Evolutionary conservation across 805 yeast genomes (phyloP), one percentile per base, ranked within the genome.

Genomic region (Metahyphopichia silvanorum): DNA sequence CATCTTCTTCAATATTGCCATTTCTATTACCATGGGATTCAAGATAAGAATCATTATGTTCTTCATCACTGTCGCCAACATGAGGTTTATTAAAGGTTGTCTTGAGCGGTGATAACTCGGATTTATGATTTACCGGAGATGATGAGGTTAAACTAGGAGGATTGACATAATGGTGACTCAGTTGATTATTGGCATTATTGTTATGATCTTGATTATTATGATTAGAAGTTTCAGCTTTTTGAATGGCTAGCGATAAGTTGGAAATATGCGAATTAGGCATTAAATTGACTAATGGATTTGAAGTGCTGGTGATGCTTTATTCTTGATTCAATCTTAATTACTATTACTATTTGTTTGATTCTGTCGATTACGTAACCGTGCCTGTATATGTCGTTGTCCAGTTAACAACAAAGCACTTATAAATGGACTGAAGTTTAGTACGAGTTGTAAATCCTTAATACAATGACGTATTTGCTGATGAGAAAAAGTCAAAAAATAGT

Each of bases 191-290:
- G 21, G 28, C 13, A n/a, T 13, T 10, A 11, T 4, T 18, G n/a
- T 27, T 27, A 10, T 24, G 30, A 14, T 36, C 43, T 27, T 43
- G 42, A 31, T 38, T 37, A 29, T 40, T 46, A 40, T 39, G 47
- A 40, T 39, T 47, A 29, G 39, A 35, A 31, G 49, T 50, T 38
- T 62, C 70, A 17, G 69, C 71, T 44, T 63, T 59, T 37, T 66
- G 62, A 23, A 67, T 67, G 36, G 72, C 74, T 37, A 67, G 46
- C 25, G 72, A 66, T 25, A 67, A 47, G 42, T 67, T 67, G 9
- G 71, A 66, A 43, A 57, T 63, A 12, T 46, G 52, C 21, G 37
- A 32, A 34, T 33, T 33, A 16, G 53, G 47, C 53, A 50, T 50
- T 32, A 29, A 34, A 21, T 37, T 27, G 10, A 9, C n/a, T n/a